Evolutionary conservation across 441 rosid genomes (phyloP), one percentile per base, ranked within the genome.

Genomic region (Croton laevigatus): DNA sequence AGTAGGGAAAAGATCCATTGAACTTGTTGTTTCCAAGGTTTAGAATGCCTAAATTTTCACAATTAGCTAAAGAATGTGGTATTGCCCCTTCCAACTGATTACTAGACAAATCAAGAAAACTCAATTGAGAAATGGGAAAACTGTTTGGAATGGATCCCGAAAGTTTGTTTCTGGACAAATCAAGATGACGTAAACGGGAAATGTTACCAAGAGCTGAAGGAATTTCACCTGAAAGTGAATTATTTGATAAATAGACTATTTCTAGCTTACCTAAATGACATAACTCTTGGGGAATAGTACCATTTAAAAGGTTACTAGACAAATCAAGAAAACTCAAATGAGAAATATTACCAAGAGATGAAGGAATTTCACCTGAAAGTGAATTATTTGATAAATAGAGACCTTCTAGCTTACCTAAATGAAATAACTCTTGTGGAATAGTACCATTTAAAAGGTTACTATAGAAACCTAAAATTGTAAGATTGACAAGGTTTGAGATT

Each of bases 281-380:
- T n/a, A 93, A 76, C 58, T 87, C 89, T 4, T 48, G 79, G 2
- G 97, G 97, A 71, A 93, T 82, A 48, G 85, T 80, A 38, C 98
- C 91, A 44, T 82, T 84, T 77, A 93, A 78, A 74, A 83, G 86
- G 83, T 93, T 93, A 76, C 87, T 84, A 5, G 97, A 91, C 74
- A 93, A 75, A 86, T 91, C 96, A 62, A 91, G 82, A 44, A 93
- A 91, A 46, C 97, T 97, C 20, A 93, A 77, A 70, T 77, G 89
- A 14, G 93, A 81, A 73, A 87, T 81, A 14, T 83, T 78, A 1
- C 96, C 97, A 16, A 91, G 76, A 59, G 86, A 91, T 3, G 70
- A 52, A 1, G 98, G 98, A 76, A 93, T 88, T 66, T 85, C 89
- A 40, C 97, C 91, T 11, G 80, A 86, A 59, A 93, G 80, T 17